Base-by-base conservation (phyloP, 2,329 filamentous ascomycete genomes). In the Penicillium freii region DNA sequence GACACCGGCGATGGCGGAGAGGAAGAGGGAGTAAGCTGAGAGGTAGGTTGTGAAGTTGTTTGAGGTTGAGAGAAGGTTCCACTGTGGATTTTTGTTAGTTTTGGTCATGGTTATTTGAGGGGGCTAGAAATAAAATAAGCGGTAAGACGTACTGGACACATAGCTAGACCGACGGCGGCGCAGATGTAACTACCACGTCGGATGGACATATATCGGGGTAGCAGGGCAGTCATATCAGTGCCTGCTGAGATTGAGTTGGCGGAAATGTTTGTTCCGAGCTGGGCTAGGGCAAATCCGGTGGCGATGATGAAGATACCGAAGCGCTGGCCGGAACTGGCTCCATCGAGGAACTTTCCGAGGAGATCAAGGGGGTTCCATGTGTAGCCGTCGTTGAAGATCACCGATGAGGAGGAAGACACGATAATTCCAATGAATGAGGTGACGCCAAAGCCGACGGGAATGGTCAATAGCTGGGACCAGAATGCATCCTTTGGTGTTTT, bases 31-130 rank as follows among this genome's bases (percentile, higher is more conserved):
- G 78, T 96, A 96, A 1, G 92, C 89, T 0, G 90, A 94, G 0
- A 97, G 85, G 71, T 96, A 96, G 4, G 90, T 95, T 0, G 90
- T 94, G 78, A 96, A 96, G 75, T 88, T 87, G 79, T 93, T 96
- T 44, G 85, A 84, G 44, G 80, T 80, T 2, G 83, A 86, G 9
- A 96, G 83, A 0, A 96, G 82, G 59, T 90, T 89, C 84, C 77
- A 78, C 66, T 75, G 34, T 15, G 52, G n/a, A 40, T 15, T 4
- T 4, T 27, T 50, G 57, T 65, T 54, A 67, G 62, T 52, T 39
- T 51, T 45, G 27, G 43, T 49, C 8, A 25, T 29, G 43, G 13
- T 2, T 33, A 27, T 9, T 17, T 7, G 9, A 29, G 11, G 44
- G 44, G 23, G 27, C 15, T 29, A 17, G 6, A n/a, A 4, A 23